These are phyloP conservation scores for Hordeum marinum DNA, from an alignment of 176 grass and related monocot species.

Conservation along the genomic window DNA sequence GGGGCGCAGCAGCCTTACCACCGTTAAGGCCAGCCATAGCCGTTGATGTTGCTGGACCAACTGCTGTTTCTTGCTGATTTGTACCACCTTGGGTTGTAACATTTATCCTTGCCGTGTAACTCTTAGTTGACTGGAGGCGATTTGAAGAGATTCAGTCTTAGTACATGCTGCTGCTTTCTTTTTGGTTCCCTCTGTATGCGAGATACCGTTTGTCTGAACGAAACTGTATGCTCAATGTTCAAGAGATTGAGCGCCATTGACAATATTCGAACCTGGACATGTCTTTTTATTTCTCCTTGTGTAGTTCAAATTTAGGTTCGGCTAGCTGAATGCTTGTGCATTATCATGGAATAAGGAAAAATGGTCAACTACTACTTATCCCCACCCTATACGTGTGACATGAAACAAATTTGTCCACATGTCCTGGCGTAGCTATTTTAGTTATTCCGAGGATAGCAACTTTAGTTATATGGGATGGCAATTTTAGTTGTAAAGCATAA, in stretches of 20 bases:
- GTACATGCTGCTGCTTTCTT: background rate
- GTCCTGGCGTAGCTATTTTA: too few relatives aligned
- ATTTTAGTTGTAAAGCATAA: too few relatives aligned
- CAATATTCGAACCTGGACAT: background rate
- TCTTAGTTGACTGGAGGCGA: background rate
- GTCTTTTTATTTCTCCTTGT: background rate
- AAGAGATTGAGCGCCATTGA: background rate
- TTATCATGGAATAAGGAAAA: too few relatives aligned
- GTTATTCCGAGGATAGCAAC: too few relatives aligned
- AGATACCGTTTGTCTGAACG: background rate
- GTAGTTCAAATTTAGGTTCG: background rate
- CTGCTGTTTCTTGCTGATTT: constrained; percentile 15
- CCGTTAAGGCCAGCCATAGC: background rate
- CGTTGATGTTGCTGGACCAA: constrained; percentile 11
- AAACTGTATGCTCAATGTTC: background rate
- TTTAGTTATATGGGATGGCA: too few relatives aligned
- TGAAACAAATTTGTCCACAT: too few relatives aligned
- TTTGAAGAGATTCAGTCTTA: background rate
- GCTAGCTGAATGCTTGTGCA: too few relatives aligned
- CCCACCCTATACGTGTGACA: too few relatives aligned
- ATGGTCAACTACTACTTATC: too few relatives aligned
- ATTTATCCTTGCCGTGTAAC: background rate
- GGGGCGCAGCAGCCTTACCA: constrained; percentile 24
- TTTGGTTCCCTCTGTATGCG: background rate
- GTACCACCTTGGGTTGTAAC: background rate